These are phyloP conservation scores for Neostapfia colusana DNA, from an alignment of 176 grass and related monocot species.

Conservation along the genomic window DNA sequence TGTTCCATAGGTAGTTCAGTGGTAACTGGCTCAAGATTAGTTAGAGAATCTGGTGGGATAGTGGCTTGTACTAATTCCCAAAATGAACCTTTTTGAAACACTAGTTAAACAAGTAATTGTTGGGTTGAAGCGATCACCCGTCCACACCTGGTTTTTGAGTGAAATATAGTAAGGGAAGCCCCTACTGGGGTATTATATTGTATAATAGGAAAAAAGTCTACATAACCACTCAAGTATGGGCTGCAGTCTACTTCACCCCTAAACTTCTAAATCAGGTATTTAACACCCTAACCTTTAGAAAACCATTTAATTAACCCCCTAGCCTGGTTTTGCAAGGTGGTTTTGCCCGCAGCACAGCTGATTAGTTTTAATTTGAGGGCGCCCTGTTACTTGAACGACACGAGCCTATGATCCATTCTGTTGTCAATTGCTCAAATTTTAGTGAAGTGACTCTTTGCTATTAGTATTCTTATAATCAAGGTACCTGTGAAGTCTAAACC, in stretches of 20 bases:
- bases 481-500: background rate
- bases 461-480: background rate
- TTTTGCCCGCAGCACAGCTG: no score
- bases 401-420: background rate
- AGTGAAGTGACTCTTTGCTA: background rate
- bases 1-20: background rate
- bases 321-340: no score
- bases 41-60: background rate
- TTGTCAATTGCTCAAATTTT: background rate
- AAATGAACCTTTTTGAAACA: background rate
- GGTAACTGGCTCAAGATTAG: background rate
- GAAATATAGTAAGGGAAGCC: no score
- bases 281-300: no score
- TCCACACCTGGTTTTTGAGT: no score
- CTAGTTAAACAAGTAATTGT: conserved; percentile 11
- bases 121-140: conserved; percentile 15
- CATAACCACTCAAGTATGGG: no score
- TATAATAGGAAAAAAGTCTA: no score
- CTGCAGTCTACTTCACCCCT: no score
- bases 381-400: background rate
- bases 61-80: background rate
- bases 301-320: no score
- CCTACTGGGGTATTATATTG: no score
- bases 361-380: conserved; percentile 25
- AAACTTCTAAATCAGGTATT: no score